These are phyloP conservation scores for Penicillium sumatraense DNA, from an alignment of 2,329 filamentous ascomycete species.

Conservation along the genomic window DNA sequence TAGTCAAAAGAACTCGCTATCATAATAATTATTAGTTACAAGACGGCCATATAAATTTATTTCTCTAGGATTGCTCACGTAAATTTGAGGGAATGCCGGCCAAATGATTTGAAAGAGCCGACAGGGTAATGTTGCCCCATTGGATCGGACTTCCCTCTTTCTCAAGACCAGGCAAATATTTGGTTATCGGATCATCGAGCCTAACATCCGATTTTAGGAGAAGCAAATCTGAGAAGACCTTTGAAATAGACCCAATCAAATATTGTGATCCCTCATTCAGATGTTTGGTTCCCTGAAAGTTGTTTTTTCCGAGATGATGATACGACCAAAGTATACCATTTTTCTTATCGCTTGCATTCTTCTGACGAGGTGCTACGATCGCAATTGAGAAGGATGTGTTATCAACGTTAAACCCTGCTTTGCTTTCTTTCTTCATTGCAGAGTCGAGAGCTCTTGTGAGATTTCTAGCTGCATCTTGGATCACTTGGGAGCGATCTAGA, in stretches of 20 bases:
- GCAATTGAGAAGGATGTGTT: slow-evolving; percentile 49
- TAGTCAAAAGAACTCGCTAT: slow-evolving; percentile 40
- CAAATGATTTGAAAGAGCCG: slow-evolving; percentile 44
- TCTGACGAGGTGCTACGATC: slow-evolving; percentile 32
- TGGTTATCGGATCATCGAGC: slow-evolving; percentile 37
- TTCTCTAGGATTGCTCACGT: not conserved
- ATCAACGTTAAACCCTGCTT: slow-evolving; percentile 39
- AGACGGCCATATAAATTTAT: not conserved
- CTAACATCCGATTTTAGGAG: slow-evolving; percentile 43
- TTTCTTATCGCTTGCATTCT: slow-evolving; percentile 9
- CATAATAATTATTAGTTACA: not conserved
- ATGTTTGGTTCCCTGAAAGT: slow-evolving; percentile 39
- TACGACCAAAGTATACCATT: slow-evolving; percentile 46
- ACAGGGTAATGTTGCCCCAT: slow-evolving; percentile 46
- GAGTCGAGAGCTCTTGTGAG: slow-evolving; percentile 35
- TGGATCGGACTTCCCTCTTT: slow-evolving; percentile 27
- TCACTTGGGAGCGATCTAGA: slow-evolving; percentile 28
- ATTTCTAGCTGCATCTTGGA: slow-evolving; percentile 34
- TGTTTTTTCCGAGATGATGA: slow-evolving; percentile 43
- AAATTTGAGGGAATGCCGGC: slow-evolving; percentile 41
- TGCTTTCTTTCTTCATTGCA: slow-evolving; percentile 37
- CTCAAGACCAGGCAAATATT: slow-evolving; percentile 41
- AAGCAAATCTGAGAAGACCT: slow-evolving; percentile 45
- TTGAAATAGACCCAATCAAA: slow-evolving; percentile 48
- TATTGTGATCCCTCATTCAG: slow-evolving; percentile 47